These are phyloP conservation scores for Globisporangium spinosum DNA, from an alignment of 352 stramenopile species.

Conservation along the genomic window DNA sequence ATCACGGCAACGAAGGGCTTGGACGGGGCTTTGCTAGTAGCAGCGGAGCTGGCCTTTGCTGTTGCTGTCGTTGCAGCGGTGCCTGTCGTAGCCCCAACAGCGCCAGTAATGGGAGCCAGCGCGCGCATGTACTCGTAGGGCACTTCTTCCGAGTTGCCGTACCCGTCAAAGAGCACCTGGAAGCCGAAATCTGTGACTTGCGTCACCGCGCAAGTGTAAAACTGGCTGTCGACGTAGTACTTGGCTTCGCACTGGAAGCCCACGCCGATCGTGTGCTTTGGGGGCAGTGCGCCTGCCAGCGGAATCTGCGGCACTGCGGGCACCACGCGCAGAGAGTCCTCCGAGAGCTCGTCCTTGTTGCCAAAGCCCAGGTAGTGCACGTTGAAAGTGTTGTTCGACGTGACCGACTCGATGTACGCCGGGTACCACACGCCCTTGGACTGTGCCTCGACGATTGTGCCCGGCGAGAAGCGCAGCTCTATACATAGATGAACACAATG, in stretches of 20 bases:
- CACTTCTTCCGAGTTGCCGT: conserved; percentile 89
- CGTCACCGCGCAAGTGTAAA: conserved; percentile 70
- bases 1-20: conserved; percentile 46
- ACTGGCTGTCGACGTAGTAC: conserved; percentile 77
- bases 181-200: conserved; percentile 67
- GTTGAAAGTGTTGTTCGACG: conserved; percentile 52
- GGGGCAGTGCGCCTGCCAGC: conserved; percentile 28
- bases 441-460: conserved; percentile 51
- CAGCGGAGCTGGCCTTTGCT: conserved; percentile 3
- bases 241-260: conserved; percentile 70
- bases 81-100: not conserved
- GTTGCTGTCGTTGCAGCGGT: not conserved
- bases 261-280: conserved; percentile 38
- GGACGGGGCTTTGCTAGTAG: not conserved
- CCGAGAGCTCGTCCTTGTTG: conserved; percentile 49
- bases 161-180: conserved; percentile 85
- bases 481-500: not conserved
- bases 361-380: conserved; percentile 75
- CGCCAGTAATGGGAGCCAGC: not conserved
- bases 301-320: conserved; percentile 17
- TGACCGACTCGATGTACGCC: conserved; percentile 53
- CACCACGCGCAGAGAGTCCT: conserved; percentile 41
- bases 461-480: conserved; percentile 44
- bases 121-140: conserved; percentile 84
- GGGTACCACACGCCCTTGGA: conserved; percentile 73